Conservation (phyloP, 345 rosid genomes). For the Rhodamnia rubescens region DNA sequence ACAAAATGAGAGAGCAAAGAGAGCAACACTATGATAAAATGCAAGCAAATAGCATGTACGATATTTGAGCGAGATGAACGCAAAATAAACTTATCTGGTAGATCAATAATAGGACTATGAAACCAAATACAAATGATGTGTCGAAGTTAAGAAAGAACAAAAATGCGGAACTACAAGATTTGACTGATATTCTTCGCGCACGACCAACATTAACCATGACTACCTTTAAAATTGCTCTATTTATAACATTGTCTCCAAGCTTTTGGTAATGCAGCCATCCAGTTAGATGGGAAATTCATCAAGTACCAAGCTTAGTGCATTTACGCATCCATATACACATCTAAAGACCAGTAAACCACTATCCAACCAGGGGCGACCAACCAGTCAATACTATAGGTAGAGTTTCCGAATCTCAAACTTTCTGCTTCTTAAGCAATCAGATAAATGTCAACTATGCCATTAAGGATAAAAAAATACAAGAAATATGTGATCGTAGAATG, state of each 20-base stretch:
- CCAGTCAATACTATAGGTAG: neutral
- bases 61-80: neutral
- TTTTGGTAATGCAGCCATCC: neutral
- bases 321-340: neutral
- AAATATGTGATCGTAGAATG: neutral
- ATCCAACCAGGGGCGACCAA: neutral
- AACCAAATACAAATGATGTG: neutral
- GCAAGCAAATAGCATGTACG: neutral
- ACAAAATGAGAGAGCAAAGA: neutral
- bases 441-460: neutral
- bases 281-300: neutral
- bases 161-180: neutral
- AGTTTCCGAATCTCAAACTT: neutral
- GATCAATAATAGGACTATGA: neutral
- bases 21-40: neutral
- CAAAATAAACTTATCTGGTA: neutral
- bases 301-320: neutral
- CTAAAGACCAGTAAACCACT: neutral
- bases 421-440: neutral
- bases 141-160: neutral
- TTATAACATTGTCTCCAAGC: neutral
- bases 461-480: neutral
- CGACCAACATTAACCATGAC: neutral
- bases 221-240: neutral
- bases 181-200: neutral